Conservation (phyloP, 192 early-diverging fungal genomes). For the Backusella luteola region DNA sequence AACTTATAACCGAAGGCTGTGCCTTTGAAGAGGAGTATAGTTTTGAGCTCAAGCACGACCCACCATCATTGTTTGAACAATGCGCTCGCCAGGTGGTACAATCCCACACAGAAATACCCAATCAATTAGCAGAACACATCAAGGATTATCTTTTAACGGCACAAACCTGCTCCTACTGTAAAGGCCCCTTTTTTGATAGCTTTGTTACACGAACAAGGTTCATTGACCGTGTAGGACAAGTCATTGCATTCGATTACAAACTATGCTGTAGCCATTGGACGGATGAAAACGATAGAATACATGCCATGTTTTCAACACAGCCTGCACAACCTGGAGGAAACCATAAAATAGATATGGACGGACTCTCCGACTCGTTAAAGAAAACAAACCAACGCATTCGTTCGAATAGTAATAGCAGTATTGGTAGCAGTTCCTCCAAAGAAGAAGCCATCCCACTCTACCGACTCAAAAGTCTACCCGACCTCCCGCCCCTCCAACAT, state of each 20-base stretch:
- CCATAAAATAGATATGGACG: neutral
- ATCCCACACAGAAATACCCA: constrained; percentile 55
- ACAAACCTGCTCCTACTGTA: constrained; percentile 69
- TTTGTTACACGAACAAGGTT: constrained; percentile 57
- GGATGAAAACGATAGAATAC: constrained; percentile 61
- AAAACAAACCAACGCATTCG: neutral
- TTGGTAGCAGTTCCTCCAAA: neutral
- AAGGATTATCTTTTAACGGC: constrained; percentile 65
- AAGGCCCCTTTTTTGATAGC: constrained; percentile 74
- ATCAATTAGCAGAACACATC: constrained; percentile 50
- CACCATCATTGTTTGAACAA: constrained; percentile 73
- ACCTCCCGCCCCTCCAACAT: constrained; percentile 3
- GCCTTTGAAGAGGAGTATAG: constrained; percentile 45
- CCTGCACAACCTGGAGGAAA: neutral
- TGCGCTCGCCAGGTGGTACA: constrained; percentile 75
- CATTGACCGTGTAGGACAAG: constrained; percentile 49
- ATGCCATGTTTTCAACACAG: constrained; percentile 48
- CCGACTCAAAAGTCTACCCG: constrained; percentile 12
- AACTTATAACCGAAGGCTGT: constrained; percentile 54
- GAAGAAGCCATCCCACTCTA: neutral
- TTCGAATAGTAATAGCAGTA: constrained; percentile 4
- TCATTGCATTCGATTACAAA: constrained; percentile 62
- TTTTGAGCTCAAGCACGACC: constrained; percentile 38
- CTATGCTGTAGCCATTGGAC: constrained; percentile 79
- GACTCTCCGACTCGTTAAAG: neutral